phyloP scores from a whole-genome alignment of 73 alveolate species.

The Symbiodinium pilosum region DNA sequence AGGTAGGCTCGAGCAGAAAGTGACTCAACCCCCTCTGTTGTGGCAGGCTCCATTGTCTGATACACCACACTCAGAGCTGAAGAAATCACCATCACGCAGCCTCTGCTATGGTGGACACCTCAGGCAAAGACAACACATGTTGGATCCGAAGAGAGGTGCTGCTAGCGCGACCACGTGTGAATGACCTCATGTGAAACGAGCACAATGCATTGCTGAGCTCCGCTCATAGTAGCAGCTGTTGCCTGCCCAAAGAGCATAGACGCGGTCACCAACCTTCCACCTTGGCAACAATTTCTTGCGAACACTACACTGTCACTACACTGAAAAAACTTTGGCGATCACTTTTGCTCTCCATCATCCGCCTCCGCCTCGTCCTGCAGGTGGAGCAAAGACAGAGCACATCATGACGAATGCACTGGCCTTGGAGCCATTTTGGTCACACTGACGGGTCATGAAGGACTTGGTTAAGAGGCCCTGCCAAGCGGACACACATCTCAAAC shows the following conservation, averaged over 20 bases:
- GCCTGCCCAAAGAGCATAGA: constrained; percentile 92
- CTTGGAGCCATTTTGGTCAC: not conserved
- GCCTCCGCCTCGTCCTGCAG: constrained; percentile 9
- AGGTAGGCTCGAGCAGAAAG: no score
- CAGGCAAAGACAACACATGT: not conserved
- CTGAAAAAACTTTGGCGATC: no score
- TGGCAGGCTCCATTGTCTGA: no score
- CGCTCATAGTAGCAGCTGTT: constrained; percentile 67
- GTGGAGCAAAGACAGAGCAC: not conserved
- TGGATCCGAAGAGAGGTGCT: no score
- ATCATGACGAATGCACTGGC: no score
- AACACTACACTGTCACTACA: not conserved
- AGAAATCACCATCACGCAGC: no score
- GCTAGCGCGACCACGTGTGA: no score
- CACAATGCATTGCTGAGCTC: not conserved
- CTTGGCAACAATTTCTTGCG: not conserved
- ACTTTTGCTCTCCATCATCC: not conserved
- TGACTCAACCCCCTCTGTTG: no score
- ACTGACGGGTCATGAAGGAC: constrained; percentile 9
- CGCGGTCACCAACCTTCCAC: constrained; percentile 89
- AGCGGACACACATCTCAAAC: no score
- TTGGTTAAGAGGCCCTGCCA: no score
- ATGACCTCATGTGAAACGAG: not conserved
- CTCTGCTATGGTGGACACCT: constrained; percentile 84
- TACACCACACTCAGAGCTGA: no score